phyloP scores from a whole-genome alignment of 495 filamentous ascomycete species.

The Niebla homalea region DNA sequence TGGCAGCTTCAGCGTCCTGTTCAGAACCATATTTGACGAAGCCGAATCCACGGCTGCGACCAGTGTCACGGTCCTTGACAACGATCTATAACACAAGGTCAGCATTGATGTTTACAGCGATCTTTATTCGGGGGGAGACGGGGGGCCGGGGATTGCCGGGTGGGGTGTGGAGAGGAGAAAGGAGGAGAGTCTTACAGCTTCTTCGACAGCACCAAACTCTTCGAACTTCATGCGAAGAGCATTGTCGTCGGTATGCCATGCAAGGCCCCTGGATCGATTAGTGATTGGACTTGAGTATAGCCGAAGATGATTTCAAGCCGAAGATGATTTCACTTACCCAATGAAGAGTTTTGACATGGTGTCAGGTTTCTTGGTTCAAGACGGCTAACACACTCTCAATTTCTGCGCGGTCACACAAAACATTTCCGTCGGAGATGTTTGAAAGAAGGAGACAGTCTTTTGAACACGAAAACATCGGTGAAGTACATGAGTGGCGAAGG shows the following conservation, averaged over 20 bases:
- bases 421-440: constrained; percentile 19
- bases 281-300: background rate
- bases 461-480: constrained; percentile 17
- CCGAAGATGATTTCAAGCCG: background rate
- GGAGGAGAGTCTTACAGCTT: constrained; percentile 58
- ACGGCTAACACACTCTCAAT: constrained; percentile 24
- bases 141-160: too few relatives aligned
- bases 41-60: constrained; percentile 91
- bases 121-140: too few relatives aligned
- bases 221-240: constrained; percentile 77
- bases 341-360: constrained; percentile 85
- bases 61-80: constrained; percentile 93
- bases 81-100: constrained; percentile 51
- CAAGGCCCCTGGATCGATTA: constrained; percentile 60
- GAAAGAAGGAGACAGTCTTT: constrained; percentile 16
- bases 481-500: constrained; percentile 16
- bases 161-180: constrained; percentile 9
- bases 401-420: constrained; percentile 26
- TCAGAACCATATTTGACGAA: constrained; percentile 83
- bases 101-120: background rate
- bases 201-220: constrained; percentile 75
- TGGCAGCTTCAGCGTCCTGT: constrained; percentile 71
- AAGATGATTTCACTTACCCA: constrained; percentile 44
- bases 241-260: constrained; percentile 89
- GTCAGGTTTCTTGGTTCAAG: constrained; percentile 14